Evolutionary conservation across 2,329 filamentous ascomycete species (phyloP), one percentile per base, ranked within the genome.

Genomic region (Cladophialophora exuberans): DNA sequence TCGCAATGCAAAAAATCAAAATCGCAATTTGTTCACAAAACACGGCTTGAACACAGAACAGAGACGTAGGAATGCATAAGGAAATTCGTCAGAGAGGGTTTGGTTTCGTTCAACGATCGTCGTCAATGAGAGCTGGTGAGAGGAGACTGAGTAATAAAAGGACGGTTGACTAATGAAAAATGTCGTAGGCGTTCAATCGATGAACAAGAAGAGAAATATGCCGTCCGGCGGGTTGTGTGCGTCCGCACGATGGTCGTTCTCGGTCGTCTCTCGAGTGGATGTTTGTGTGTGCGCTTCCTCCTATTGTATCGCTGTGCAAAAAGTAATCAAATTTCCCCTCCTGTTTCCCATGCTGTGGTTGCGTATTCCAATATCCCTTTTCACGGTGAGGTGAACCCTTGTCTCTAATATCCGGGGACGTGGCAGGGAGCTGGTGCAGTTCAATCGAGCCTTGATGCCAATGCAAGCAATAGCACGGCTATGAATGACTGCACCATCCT

Each of bases 31-130:
- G 47, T 51, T 51, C 47, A n/a, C n/a, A 51, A 47, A 47, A 30
- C 42, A 46, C 25, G 25, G 39, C 31, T 46, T 17, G 33, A 23
- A 46, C n/a, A n/a, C n/a, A n/a, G 38, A 31, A 28, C 41, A 38
- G 13, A 31, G 41, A 26, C 42, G 39, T 41, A 45, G 23, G 45
- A 22, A 46, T 41, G 45, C 36, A 41, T 17, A 56, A 52, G 41
- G 46, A 52, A 47, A 56, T 56, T 56, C 53, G 53, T 56, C 30
- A 51, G 45, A 17, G 17, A 23, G 43, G 7, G n/a, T n/a, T n/a
- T n/a, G n/a, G n/a, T n/a, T 49, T 49, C 52, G 52, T 48, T 47
- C 41, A 48, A 36, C 43, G 35, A 54, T 48, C 31, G 51, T 54
- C 35, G 51, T 54, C 25, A 30, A 41, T 41, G 35, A 18, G 30